Conservation (phyloP, 1,284 basidiomycete species). For the Austropuccinia psidii region DNA sequence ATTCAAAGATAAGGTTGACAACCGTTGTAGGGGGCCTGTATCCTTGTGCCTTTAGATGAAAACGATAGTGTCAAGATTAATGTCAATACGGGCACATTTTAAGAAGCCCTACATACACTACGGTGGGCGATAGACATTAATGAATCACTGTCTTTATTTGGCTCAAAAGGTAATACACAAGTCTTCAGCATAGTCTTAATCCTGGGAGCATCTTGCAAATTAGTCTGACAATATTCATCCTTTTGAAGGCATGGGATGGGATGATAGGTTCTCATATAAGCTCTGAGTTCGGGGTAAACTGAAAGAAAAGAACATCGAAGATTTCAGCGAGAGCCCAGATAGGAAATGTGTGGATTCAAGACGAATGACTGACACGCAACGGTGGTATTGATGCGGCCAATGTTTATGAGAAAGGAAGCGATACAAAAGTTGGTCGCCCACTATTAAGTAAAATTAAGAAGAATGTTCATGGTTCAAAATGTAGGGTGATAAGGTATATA, state of each 20-base stretch:
- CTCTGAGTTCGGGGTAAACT: slow-evolving; percentile 63
- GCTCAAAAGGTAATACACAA: slow-evolving; percentile 64
- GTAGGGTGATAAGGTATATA: neutral
- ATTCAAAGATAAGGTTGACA: slow-evolving; percentile 67
- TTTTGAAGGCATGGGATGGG: slow-evolving; percentile 71
- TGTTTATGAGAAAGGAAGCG: slow-evolving; percentile 63
- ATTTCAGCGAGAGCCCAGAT: neutral
- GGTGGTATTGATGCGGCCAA: slow-evolving; percentile 88
- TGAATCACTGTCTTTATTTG: slow-evolving; percentile 59
- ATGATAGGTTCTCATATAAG: slow-evolving; percentile 69
- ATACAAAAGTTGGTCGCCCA: slow-evolving; percentile 33
- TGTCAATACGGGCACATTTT: neutral
- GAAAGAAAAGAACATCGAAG: slow-evolving; percentile 19
- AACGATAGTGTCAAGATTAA: neutral
- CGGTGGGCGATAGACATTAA: slow-evolving; percentile 42
- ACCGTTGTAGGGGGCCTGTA: slow-evolving; percentile 66
- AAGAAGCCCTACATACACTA: slow-evolving; percentile 19
- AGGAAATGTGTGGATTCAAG: neutral
- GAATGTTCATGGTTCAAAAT: neutral
- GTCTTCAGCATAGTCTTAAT: slow-evolving; percentile 70
- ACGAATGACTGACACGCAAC: slow-evolving; percentile 65
- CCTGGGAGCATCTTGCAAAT: slow-evolving; percentile 70
- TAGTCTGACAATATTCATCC: slow-evolving; percentile 56
- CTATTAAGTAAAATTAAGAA: neutral
- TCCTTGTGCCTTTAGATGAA: slow-evolving; percentile 44